phyloP scores from a whole-genome alignment of 257 asterid species.

The Dorcoceras hygrometricum region DNA sequence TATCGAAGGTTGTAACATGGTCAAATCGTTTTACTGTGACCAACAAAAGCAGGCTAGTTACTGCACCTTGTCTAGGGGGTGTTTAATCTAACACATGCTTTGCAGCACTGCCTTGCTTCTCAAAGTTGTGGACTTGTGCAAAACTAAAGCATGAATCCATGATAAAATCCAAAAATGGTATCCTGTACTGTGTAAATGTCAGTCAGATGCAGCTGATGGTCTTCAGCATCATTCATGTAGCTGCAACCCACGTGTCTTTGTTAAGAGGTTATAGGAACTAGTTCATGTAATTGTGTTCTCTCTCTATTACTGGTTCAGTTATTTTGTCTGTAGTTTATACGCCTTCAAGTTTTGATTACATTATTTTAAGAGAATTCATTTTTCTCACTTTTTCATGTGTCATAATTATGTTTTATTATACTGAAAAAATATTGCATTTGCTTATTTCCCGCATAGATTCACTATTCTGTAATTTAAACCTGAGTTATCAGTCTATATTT shows the following conservation, averaged over 20 bases:
- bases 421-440: not conserved
- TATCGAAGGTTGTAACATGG: not conserved
- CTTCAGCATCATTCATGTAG: not conserved
- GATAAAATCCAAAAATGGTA: not conserved
- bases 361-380: not conserved
- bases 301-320: constrained; percentile 8
- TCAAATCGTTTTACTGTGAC: constrained; percentile 1
- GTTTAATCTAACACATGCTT: not conserved
- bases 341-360: not conserved
- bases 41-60: not conserved
- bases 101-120: not conserved
- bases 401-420: not conserved
- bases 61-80: constrained; percentile 1
- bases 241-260: not conserved
- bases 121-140: constrained; percentile 14
- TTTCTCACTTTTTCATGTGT: not conserved
- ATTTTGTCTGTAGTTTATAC: not conserved
- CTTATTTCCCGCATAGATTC: not conserved
- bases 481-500: not conserved
- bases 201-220: not conserved
- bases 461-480: not conserved
- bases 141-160: not conserved
- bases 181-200: not conserved
- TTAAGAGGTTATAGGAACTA: not conserved
- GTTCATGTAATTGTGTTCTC: not conserved